phyloP scores from a whole-genome alignment of 805 yeast species.

The Monosporozyma siamensis region DNA sequence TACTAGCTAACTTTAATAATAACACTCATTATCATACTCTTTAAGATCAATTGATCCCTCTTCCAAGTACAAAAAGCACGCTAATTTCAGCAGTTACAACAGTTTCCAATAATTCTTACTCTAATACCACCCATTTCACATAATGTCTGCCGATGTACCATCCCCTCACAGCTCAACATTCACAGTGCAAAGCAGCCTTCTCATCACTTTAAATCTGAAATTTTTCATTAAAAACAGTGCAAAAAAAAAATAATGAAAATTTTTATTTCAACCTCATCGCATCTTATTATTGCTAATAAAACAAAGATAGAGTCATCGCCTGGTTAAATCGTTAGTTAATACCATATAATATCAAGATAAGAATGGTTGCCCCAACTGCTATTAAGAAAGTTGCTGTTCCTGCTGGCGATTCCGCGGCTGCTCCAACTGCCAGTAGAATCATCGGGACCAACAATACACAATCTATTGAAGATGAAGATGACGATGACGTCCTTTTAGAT shows the following conservation, averaged over 20 bases:
- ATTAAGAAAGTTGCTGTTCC: conserved; percentile 20
- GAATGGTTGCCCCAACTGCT: conserved; percentile 33
- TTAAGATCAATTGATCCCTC: too few species aligned
- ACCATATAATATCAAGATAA: neutral
- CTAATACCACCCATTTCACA: too few species aligned
- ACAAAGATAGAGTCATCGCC: too few species aligned
- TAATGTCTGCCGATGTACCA: too few species aligned
- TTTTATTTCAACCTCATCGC: conserved; percentile 1
- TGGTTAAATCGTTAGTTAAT: neutral
- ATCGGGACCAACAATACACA: conserved; percentile 25
- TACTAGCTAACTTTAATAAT: too few species aligned
- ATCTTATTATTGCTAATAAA: too few species aligned
- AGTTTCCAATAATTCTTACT: too few species aligned
- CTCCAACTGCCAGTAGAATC: conserved; percentile 22
- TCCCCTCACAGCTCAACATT: too few species aligned
- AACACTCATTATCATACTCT: too few species aligned
- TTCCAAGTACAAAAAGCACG: too few species aligned
- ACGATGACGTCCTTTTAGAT: conserved; percentile 30
- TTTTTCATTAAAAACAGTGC: neutral
- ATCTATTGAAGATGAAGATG: conserved; percentile 30
- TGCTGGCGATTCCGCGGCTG: neutral
- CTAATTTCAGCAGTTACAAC: too few species aligned
- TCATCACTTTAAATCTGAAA: neutral
- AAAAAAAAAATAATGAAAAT: neutral
- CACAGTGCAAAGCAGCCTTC: too few species aligned